Conservation (phyloP, 345 rosid species). For the Stellera chamaejasme region DNA sequence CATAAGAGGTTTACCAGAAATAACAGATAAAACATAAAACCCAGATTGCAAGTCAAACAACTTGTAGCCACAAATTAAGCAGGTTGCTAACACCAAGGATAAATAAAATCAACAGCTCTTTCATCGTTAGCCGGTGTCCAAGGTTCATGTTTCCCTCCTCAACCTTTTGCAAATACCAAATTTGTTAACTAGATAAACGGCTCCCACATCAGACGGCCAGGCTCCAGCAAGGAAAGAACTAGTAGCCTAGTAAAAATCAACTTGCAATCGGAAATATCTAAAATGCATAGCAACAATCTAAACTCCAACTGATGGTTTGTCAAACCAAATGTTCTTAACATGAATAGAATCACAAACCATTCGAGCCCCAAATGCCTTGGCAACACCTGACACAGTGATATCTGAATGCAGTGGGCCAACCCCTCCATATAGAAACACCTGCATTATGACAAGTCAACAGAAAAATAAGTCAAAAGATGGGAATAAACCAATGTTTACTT, state of each 20-base stretch:
- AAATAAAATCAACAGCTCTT: no score
- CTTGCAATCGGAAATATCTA: no score
- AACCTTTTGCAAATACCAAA: no score
- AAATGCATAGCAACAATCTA: no score
- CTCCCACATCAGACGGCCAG: no score
- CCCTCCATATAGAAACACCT: conserved; percentile 91
- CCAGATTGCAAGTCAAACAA: background rate
- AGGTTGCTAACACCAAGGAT: background rate
- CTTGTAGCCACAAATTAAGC: background rate
- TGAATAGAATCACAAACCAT: conserved; percentile 43
- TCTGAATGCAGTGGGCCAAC: conserved; percentile 95
- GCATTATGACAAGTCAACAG: conserved; percentile 10
- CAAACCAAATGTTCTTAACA: background rate
- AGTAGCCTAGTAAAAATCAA: no score
- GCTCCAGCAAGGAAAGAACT: no score
- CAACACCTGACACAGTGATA: conserved; percentile 87
- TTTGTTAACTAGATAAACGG: no score
- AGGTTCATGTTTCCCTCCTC: no score
- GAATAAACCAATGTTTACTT: background rate
- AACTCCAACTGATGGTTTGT: background rate
- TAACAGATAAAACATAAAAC: conserved; percentile 9
- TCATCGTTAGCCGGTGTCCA: no score
- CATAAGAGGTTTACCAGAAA: conserved; percentile 7
- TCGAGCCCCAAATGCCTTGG: conserved; percentile 98
- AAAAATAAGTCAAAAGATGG: background rate